A percentile compares a stretch with the other conserved stretches of the same genome.
These are phyloP conservation scores for Leptographium wingfieldii DNA, from an alignment of 2,329 filamentous ascomycete species.

Conservation along the genomic window DNA sequence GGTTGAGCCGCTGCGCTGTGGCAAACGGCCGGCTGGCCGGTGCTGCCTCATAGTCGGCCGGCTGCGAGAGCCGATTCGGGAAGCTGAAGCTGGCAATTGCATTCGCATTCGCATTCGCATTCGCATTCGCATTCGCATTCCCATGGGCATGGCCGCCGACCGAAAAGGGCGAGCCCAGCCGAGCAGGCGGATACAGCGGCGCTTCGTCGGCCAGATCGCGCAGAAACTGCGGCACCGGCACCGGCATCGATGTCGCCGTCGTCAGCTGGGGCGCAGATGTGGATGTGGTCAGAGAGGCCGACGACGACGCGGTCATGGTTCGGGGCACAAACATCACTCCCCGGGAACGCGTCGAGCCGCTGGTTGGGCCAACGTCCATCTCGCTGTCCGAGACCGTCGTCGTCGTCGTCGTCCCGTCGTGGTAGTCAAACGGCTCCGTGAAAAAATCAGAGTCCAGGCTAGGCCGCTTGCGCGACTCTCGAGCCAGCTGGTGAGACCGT, in stretches of 20 bases:
- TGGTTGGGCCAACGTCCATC: background rate
- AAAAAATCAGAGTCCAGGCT: constrained; percentile 43
- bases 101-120: too few relatives aligned
- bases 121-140: too few relatives aligned
- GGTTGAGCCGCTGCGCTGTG: constrained; percentile 31
- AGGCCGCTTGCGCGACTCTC: constrained; percentile 41
- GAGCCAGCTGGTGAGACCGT: constrained; percentile 30
- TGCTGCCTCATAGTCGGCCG: constrained; percentile 30
- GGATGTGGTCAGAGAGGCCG: constrained; percentile 11
- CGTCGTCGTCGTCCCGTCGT: background rate
- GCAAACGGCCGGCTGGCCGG: constrained; percentile 40
- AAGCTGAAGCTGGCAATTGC: constrained; percentile 38
- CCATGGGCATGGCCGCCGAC: background rate
- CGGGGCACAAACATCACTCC: background rate
- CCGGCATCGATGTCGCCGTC: background rate
- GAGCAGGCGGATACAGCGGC: constrained; percentile 18
- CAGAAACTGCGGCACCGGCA: background rate
- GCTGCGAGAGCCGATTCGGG: constrained; percentile 42
- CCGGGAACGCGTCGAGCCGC: background rate
- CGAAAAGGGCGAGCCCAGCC: constrained; percentile 46
- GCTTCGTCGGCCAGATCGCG: constrained; percentile 13
- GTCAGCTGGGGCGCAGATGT: constrained; percentile 17
- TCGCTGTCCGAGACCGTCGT: constrained; percentile 8
- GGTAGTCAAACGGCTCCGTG: constrained; percentile 25
- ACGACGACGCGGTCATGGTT: background rate